Conservation (phyloP, 2,329 filamentous ascomycete genomes). For the Penicillium brevicompactum region DNA sequence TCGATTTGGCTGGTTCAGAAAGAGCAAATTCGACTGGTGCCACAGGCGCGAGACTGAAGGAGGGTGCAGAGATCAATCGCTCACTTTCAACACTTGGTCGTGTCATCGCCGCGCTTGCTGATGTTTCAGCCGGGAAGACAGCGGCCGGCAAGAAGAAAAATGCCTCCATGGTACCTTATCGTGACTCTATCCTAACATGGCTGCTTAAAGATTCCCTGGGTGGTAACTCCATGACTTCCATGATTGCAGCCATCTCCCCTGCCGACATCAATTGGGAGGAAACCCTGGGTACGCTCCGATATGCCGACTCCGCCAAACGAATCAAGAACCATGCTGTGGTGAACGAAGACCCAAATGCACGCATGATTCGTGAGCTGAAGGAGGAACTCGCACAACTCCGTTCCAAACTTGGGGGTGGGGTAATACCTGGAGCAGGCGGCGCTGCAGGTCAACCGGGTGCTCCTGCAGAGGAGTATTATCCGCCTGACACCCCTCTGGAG, state of each 20-base stretch:
- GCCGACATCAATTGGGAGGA: slow-evolving; percentile 99
- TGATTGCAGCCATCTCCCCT: slow-evolving; percentile 98
- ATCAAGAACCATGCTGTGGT: slow-evolving; percentile 99
- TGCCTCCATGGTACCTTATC: slow-evolving; percentile 83
- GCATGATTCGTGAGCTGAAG: slow-evolving; percentile 98
- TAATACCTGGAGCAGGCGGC: slow-evolving; percentile 46
- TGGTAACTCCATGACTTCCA: slow-evolving; percentile 98
- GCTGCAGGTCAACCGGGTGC: slow-evolving; percentile 44
- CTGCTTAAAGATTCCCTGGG: slow-evolving; percentile 93
- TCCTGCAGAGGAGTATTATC: slow-evolving; percentile 79
- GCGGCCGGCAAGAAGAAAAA: slow-evolving; percentile 75
- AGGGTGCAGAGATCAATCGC: slow-evolving; percentile 97
- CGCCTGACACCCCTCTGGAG: slow-evolving; percentile 87
- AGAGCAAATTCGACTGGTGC: slow-evolving; percentile 96
- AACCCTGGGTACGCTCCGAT: slow-evolving; percentile 90
- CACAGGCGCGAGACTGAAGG: slow-evolving; percentile 90
- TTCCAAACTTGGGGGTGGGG: slow-evolving; percentile 74
- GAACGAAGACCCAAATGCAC: slow-evolving; percentile 97
- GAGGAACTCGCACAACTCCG: slow-evolving; percentile 86
- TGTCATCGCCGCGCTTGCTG: slow-evolving; percentile 94
- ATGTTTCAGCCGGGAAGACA: slow-evolving; percentile 69
- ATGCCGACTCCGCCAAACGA: slow-evolving; percentile 95
- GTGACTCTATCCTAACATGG: slow-evolving; percentile 96
- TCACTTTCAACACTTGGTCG: slow-evolving; percentile 94
- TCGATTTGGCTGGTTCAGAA: slow-evolving; percentile 97